phyloP scores from a whole-genome alignment of 2,329 filamentous ascomycete species.

The Microsporum canis region DNA sequence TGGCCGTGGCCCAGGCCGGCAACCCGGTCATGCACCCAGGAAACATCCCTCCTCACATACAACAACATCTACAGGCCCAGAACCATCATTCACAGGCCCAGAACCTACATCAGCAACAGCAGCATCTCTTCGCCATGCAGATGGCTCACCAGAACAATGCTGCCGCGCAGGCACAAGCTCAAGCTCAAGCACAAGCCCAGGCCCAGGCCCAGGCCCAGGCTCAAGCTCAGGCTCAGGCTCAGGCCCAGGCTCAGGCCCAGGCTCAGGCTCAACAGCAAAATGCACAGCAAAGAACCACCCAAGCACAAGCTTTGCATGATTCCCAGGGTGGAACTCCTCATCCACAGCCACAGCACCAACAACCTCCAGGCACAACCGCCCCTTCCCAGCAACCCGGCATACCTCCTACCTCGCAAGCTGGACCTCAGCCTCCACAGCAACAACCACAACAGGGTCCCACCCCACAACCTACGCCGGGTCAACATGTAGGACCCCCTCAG shows the following conservation, averaged over 20 bases:
- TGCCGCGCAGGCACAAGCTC: conserved; percentile 25
- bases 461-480: conserved; percentile 18
- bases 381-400: conserved; percentile 24
- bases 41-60: conserved; percentile 31
- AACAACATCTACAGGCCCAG: conserved; percentile 27
- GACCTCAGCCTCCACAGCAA: conserved; percentile 20
- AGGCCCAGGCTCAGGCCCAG: conserved; percentile 31
- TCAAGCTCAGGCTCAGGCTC: conserved; percentile 20
- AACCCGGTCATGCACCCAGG: conserved; percentile 32
- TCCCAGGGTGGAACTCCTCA: conserved; percentile 33
- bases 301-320: conserved; percentile 35
- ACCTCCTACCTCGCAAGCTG: conserved; percentile 25
- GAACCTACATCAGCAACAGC: conserved; percentile 35
- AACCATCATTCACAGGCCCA: conserved; percentile 30
- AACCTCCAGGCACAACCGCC: conserved; percentile 29
- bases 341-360: conserved; percentile 31
- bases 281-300: conserved; percentile 33
- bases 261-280: conserved; percentile 28
- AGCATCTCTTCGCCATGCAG: conserved; percentile 26
- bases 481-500: conserved; percentile 24
- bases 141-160: conserved; percentile 12
- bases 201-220: conserved; percentile 33
- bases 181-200: conserved; percentile 33
- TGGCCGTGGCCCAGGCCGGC: conserved; percentile 33
- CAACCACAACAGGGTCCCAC: conserved; percentile 26